phyloP scores from a whole-genome alignment of 2,329 filamentous ascomycete genomes.

The Biscogniauxia sp. region DNA sequence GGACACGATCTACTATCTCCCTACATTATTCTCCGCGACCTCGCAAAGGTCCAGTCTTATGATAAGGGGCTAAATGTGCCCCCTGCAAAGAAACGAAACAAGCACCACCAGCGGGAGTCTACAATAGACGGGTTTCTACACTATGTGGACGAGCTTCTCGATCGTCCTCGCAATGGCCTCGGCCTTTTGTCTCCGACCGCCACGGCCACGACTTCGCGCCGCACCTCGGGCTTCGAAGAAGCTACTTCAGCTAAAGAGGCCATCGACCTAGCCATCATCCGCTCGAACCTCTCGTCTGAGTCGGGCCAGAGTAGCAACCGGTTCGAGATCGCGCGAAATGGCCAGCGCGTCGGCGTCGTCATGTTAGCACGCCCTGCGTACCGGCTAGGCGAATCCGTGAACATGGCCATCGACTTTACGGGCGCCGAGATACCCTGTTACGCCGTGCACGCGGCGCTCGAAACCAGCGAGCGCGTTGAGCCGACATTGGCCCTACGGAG shows the following conservation, averaged over 20 bases:
- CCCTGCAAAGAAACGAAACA: slow-evolving; percentile 26
- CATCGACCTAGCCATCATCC: slow-evolving; percentile 87
- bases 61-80: slow-evolving; percentile 33
- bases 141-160: slow-evolving; percentile 75
- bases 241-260: slow-evolving; percentile 71
- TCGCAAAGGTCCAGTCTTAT: slow-evolving; percentile 64
- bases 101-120: slow-evolving; percentile 31
- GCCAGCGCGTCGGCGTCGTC: slow-evolving; percentile 86
- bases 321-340: slow-evolving; percentile 91
- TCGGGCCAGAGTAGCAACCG: slow-evolving; percentile 83
- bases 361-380: slow-evolving; percentile 87
- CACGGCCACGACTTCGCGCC: slow-evolving; percentile 52
- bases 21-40: slow-evolving; percentile 83
- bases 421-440: slow-evolving; percentile 79
- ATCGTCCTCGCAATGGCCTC: slow-evolving; percentile 53
- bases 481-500: slow-evolving; percentile 78
- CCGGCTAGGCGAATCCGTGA: slow-evolving; percentile 82
- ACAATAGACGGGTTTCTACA: slow-evolving; percentile 66
- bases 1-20: slow-evolving; percentile 94
- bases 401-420: slow-evolving; percentile 79
- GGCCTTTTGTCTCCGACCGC: slow-evolving; percentile 73
- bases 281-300: slow-evolving; percentile 67
- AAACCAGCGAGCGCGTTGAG: slow-evolving; percentile 83
- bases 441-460: slow-evolving; percentile 77
- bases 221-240: slow-evolving; percentile 55